These are phyloP conservation scores for Globisporangium megalacanthum DNA, from an alignment of 352 stramenopile genomes.

Conservation along the genomic window DNA sequence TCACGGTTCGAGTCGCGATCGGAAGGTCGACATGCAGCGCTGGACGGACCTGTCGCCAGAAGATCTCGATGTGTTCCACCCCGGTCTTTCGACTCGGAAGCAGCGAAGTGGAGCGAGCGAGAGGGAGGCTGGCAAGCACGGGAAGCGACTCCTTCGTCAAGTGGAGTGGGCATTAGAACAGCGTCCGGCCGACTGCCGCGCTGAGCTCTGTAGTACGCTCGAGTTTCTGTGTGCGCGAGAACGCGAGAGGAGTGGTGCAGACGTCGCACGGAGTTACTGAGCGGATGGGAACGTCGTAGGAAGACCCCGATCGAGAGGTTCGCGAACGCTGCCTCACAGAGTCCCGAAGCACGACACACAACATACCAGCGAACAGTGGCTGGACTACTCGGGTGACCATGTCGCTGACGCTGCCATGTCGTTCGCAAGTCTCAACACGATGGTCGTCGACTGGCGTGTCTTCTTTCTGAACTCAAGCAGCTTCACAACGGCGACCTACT, in stretches of 20 bases:
- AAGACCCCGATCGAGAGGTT: constrained; percentile 25
- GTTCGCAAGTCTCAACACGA: too few species aligned
- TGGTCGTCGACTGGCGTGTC: too few species aligned
- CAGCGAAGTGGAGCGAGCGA: neutral
- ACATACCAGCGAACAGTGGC: too few species aligned
- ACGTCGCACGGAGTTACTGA: constrained; percentile 3
- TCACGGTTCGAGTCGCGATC: constrained; percentile 3
- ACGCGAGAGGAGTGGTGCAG: neutral
- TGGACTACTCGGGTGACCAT: too few species aligned
- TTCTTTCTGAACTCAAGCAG: too few species aligned
- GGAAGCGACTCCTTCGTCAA: constrained; percentile 23
- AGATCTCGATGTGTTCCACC: constrained; percentile 35
- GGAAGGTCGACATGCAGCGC: constrained; percentile 22
- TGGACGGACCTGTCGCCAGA: constrained; percentile 44
- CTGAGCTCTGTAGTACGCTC: constrained; percentile 42
- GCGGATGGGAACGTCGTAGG: constrained; percentile 11
- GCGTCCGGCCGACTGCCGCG: constrained; percentile 44
- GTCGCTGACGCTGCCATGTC: too few species aligned
- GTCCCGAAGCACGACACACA: too few species aligned
- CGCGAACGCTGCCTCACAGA: constrained; percentile 22
- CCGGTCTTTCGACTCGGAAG: too few species aligned
- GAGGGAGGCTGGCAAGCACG: constrained; percentile 5
- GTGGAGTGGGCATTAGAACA: constrained; percentile 47
- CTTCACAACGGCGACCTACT: neutral
- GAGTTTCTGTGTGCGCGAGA: constrained; percentile 27